Percentiles rank a stretch among this genome's conserved stretches.
These are phyloP conservation scores for Leccinum subtestaceum DNA, from an alignment of 768 basidiomycete species.

Conservation along the genomic window DNA sequence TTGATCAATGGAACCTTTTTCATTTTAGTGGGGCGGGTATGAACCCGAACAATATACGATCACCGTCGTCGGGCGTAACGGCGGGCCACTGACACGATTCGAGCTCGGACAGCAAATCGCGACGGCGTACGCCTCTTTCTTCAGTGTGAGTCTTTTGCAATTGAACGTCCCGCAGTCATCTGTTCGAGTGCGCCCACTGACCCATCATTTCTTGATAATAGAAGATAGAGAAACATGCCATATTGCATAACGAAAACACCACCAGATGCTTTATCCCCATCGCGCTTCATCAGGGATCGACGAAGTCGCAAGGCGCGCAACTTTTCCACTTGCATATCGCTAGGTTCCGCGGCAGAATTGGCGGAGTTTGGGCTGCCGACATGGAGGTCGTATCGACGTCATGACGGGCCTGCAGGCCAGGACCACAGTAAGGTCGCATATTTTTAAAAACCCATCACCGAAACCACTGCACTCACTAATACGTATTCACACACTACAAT, in stretches of 20 bases:
- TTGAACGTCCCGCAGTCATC: background rate
- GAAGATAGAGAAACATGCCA: background rate
- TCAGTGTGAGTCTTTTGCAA: background rate
- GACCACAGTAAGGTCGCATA: background rate
- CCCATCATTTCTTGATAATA: background rate
- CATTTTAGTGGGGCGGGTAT: conserved; percentile 14
- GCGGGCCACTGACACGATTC: conserved; percentile 1
- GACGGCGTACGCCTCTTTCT: background rate
- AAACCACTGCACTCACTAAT: background rate
- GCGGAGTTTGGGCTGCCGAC: conserved; percentile 10
- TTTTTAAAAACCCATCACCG: background rate
- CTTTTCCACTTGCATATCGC: conserved; percentile 9
- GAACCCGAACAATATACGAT: background rate
- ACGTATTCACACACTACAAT: background rate
- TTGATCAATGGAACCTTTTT: background rate
- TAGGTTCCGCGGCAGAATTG: background rate
- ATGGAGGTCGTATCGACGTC: conserved; percentile 8
- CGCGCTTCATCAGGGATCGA: conserved; percentile 6
- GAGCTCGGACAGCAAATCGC: conserved; percentile 1
- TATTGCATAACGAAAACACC: background rate
- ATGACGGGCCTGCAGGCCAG: background rate
- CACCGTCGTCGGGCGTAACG: background rate
- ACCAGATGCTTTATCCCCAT: conserved; percentile 3
- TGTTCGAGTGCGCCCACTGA: background rate
- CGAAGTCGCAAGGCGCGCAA: conserved; percentile 6